Percentiles rank a stretch among this genome's conserved stretches.
Conservation (phyloP, 176 grass and related monocot species). For the Musa schizocarpa region DNA sequence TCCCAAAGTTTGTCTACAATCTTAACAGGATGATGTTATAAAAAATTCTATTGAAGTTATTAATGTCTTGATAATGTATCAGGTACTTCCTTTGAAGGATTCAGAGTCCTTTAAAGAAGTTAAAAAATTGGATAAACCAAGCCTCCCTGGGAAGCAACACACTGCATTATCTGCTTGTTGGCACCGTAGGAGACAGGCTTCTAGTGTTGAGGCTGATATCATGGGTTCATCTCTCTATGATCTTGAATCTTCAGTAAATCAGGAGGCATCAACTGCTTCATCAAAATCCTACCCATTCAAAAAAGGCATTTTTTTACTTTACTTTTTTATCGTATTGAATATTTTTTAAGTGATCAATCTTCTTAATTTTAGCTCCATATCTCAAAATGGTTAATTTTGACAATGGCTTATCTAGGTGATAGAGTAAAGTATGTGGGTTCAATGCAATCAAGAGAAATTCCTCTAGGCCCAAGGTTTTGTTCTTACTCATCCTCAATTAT, state of each 20-base stretch:
- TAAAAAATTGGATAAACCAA: conserved; percentile 12
- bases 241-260: conserved; percentile 3
- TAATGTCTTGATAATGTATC: background rate
- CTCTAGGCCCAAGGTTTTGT: background rate
- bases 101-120: conserved; percentile 5
- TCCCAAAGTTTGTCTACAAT: background rate
- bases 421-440: conserved; percentile 12
- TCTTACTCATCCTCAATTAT: background rate
- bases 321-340: too few relatives aligned
- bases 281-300: conserved; percentile 6
- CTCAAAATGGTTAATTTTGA: background rate
- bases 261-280: conserved; percentile 13
- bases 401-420: conserved; percentile 6
- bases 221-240: conserved; percentile 5
- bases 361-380: background rate
- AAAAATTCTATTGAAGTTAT: background rate
- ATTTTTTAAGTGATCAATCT: background rate
- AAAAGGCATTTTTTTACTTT: background rate
- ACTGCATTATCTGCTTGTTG: conserved; percentile 4
- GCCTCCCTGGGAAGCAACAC: conserved; percentile 9
- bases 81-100: conserved; percentile 6
- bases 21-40: background rate
- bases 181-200: conserved; percentile 1
- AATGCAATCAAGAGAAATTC: background rate
- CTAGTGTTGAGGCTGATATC: conserved; percentile 13